phyloP scores from a whole-genome alignment of 2,329 filamentous ascomycete species.

The Fusarium sambucinum region DNA sequence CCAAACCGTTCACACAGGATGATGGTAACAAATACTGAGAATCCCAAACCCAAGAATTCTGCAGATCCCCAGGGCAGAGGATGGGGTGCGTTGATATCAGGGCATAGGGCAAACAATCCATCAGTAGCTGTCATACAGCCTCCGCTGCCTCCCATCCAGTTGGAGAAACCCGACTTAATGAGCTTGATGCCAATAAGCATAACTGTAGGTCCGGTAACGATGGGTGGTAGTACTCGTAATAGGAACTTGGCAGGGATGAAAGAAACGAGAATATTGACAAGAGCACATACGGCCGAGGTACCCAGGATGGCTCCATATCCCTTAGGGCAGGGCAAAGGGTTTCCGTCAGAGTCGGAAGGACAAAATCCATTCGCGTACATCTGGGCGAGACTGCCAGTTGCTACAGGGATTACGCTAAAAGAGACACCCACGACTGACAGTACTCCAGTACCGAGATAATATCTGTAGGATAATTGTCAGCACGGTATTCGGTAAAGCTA shows the following conservation, averaged over 20 bases:
- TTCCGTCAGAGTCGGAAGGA: constrained; percentile 69
- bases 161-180: constrained; percentile 77
- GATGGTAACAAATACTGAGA: constrained; percentile 83
- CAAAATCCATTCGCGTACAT: constrained; percentile 83
- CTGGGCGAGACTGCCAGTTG: constrained; percentile 76
- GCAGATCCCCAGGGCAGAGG: constrained; percentile 82
- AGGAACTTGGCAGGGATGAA: constrained; percentile 78
- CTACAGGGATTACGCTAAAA: constrained; percentile 53
- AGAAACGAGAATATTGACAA: constrained; percentile 79
- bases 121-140: constrained; percentile 63
- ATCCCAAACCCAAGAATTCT: constrained; percentile 82
- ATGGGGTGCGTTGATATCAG: constrained; percentile 74
- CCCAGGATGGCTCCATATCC: constrained; percentile 81
- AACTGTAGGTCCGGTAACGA: constrained; percentile 79
- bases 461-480: constrained; percentile 58
- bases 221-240: constrained; percentile 80
- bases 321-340: constrained; percentile 77
- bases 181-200: constrained; percentile 80
- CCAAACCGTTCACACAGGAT: constrained; percentile 85
- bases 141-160: constrained; percentile 83
- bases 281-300: constrained; percentile 72
- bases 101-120: constrained; percentile 73
- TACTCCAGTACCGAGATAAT: constrained; percentile 82
- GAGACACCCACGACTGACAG: constrained; percentile 79
- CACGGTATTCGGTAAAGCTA: not conserved